Base-by-base conservation (phyloP, 352 stramenopile genomes). In the Globisporangium mamillatum region DNA sequence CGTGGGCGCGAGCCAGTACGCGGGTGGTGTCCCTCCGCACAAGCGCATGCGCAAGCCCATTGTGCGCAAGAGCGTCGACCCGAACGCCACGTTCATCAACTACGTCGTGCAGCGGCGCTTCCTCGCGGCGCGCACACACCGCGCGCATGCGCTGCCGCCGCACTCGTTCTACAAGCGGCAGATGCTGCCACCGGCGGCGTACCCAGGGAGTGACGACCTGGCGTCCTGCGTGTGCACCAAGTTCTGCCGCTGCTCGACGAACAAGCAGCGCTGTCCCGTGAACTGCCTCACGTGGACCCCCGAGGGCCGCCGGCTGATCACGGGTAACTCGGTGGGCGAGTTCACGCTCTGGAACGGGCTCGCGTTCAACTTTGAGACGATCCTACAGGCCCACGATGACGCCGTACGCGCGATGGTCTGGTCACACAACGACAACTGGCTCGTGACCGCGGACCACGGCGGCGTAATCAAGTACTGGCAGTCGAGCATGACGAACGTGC, bases 271-370 rank as follows among this genome's bases (percentile, higher is more conserved):
- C 12, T 97, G 87, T 60, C 90, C 91, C 1, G 90, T 98, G 38
- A 97, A 97, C 75, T 95, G 86, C 75, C 82, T 99, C 55, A 97
- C 86, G 71, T 99, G 96, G 96, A 98, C 95, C 38, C 97, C 96
- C 10, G 97, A 98, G 67, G 97, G 94, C 24, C 89, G 94, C 34
- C 91, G 94, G 29, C 78, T 98, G 56, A 97, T 99, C 79, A 99
- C 97, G 9, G 97, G 95, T 64, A 99, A 99, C 76, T 97, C 97
- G 71, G 97, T 98, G 63, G 97, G 97, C 53, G 92, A 97, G 77
- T 99, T 99, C 76, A 99, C 96, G 62, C 83, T 99, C 55, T 99
- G 97, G 97, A 98, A 99, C 75, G 95, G 96, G 4, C 85, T 98
- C 53, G 97, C 95, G 32, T 99, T 99, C 83, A 98, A 98, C 68